Base-by-base conservation (phyloP, 1,284 basidiomycete genomes). In the Puccinia coronata region DNA sequence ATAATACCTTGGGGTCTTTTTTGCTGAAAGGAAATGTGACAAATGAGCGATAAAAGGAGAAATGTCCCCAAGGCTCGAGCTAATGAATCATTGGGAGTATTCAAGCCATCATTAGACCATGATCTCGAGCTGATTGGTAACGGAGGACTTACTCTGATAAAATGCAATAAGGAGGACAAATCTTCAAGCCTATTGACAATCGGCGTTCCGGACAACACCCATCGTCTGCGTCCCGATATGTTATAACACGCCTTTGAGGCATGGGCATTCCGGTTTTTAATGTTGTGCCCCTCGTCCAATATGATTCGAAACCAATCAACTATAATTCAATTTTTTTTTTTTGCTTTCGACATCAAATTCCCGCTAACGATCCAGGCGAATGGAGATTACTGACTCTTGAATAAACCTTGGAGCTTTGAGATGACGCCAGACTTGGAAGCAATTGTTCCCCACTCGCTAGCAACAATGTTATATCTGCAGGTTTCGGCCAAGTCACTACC, bases 201-300 rank as follows among this genome's bases (percentile, higher is more conserved):
- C 0, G 96, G 96, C 14, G 96, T 98, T 43, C 95, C 93, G 5
- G 95, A 97, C 18, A 98, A 90, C 5, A 93, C 93, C 96, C 96
- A 99, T 83, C 93, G 89, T 51, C 93, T 88, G 82, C 91, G 89
- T 2, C 93, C 92, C 69, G 89, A 89, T 9, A 99, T 88, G 11
- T 92, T 92, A 85, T 92, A 98, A 70, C 93, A 93, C 1, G 96
- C 95, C 84, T 93, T 94, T 0, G 96, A 94, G 14, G 93, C 93
- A 85, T 94, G 92, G 82, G 95, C 97, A 1, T 90, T 90, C 18
- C 95, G 90, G 51, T 93, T 95, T 87, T 98, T 98, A 88, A 96
- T 97, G 83, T 93, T 91, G 86, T 99, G 96, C 1, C 96, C 96
- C 86, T 98, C 95, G 84, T 97, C 95, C 5, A 87, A 83, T 47